phyloP scores from a whole-genome alignment of 345 rosid species.

The Brassica nigra region DNA sequence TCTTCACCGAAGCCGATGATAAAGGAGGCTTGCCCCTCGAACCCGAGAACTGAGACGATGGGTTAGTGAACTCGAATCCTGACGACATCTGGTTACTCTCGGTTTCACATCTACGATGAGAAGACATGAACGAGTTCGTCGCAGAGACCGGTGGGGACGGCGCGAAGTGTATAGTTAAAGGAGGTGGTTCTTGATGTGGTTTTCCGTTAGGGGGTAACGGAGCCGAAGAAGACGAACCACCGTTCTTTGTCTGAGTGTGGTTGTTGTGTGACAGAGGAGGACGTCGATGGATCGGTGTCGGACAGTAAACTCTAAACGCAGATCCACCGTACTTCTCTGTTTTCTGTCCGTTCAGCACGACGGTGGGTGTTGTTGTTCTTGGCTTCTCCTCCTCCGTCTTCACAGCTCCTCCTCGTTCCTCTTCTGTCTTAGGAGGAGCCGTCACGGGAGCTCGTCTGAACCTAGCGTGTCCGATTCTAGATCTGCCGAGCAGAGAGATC shows the following conservation, averaged over 20 bases:
- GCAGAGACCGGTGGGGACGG: constrained; percentile 57
- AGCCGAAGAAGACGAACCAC: constrained; percentile 28
- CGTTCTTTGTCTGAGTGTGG: constrained; percentile 14
- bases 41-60: constrained; percentile 53
- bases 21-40: constrained; percentile 77
- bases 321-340: constrained; percentile 42
- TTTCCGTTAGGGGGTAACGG: constrained; percentile 11
- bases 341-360: constrained; percentile 35
- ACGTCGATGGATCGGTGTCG: constrained; percentile 63
- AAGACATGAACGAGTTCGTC: constrained; percentile 68
- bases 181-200: background rate
- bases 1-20: constrained; percentile 58
- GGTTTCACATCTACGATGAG: constrained; percentile 63
- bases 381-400: constrained; percentile 29
- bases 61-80: constrained; percentile 67
- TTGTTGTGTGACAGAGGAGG: constrained; percentile 74
- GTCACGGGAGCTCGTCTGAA: constrained; percentile 59
- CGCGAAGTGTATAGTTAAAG: constrained; percentile 54
- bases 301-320: constrained; percentile 73
- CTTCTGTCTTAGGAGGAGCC: too few species aligned
- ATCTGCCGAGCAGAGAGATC: constrained; percentile 67
- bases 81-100: constrained; percentile 67
- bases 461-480: constrained; percentile 89
- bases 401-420: background rate
- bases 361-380: constrained; percentile 3